phyloP scores from a whole-genome alignment of 768 basidiomycete genomes.

The Suillus bovinus region DNA sequence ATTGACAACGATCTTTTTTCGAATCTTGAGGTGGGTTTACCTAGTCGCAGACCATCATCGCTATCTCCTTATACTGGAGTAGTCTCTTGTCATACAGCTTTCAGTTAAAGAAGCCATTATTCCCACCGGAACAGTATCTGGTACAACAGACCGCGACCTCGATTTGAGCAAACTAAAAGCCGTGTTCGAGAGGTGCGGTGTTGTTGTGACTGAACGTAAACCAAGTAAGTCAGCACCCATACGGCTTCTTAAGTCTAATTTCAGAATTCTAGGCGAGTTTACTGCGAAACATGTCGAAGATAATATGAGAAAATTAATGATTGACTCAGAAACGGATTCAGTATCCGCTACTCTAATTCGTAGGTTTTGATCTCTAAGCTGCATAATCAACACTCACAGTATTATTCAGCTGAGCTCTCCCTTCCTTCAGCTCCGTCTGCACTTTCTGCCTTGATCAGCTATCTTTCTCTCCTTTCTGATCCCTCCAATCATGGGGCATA shows the following conservation, averaged over 20 bases:
- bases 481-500: conserved; percentile 78
- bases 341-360: not conserved
- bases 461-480: conserved; percentile 79
- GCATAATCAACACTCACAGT: conserved; percentile 2
- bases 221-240: conserved; percentile 53
- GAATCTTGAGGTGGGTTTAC: conserved; percentile 78
- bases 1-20: conserved; percentile 95
- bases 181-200: conserved; percentile 86
- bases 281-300: conserved; percentile 75
- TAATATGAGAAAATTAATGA: conserved; percentile 56
- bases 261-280: conserved; percentile 69
- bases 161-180: conserved; percentile 86
- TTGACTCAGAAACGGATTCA: not conserved
- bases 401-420: conserved; percentile 67
- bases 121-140: conserved; percentile 68
- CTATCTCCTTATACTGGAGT: conserved; percentile 7
- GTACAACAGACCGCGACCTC: conserved; percentile 78
- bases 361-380: not conserved
- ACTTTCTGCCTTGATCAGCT: conserved; percentile 77
- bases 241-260: not conserved
- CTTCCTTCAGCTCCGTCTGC: conserved; percentile 79
- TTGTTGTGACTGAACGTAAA: conserved; percentile 89
- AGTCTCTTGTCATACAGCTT: conserved; percentile 95
- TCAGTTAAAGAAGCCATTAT: conserved; percentile 97
- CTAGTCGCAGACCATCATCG: not conserved